Conservation (phyloP, 2,329 filamentous ascomycete genomes). For the Grosmannia serpens region DNA sequence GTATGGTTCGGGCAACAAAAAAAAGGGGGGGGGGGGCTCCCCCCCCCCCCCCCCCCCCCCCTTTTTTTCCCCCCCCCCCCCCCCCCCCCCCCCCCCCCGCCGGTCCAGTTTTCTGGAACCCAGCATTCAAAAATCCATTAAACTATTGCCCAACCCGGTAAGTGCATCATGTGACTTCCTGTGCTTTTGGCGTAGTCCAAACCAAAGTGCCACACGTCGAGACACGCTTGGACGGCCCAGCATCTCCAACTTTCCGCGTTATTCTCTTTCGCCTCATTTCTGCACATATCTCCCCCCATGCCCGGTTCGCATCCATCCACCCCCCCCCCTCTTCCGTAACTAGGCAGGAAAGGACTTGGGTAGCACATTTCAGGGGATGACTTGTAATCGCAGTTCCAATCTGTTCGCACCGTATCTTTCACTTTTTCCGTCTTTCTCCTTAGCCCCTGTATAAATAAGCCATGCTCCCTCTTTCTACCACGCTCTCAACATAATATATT, state of each 20-base stretch:
- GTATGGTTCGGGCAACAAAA: too few relatives aligned
- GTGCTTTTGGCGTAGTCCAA: background rate
- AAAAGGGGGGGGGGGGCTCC: too few relatives aligned
- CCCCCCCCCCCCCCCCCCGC: background rate
- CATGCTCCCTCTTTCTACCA: background rate
- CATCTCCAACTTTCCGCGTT: slow-evolving; percentile 1
- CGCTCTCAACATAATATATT: background rate
- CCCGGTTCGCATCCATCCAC: background rate
- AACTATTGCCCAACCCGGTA: background rate
- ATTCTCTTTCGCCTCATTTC: background rate
- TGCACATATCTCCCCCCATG: background rate
- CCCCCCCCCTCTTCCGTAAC: background rate
- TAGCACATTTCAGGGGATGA: background rate
- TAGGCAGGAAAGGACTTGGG: background rate
- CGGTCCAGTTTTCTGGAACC: background rate
- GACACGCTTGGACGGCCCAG: background rate
- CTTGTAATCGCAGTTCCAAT: background rate
- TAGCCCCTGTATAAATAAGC: background rate
- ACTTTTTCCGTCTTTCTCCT: background rate
- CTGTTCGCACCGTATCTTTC: background rate
- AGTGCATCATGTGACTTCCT: background rate
- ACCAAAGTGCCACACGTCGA: background rate
- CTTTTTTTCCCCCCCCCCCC: too few relatives aligned
- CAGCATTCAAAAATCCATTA: background rate
- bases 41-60: too few relatives aligned